phyloP scores from a whole-genome alignment of 164 flowering plant species.

The Tetracentron sinense region DNA sequence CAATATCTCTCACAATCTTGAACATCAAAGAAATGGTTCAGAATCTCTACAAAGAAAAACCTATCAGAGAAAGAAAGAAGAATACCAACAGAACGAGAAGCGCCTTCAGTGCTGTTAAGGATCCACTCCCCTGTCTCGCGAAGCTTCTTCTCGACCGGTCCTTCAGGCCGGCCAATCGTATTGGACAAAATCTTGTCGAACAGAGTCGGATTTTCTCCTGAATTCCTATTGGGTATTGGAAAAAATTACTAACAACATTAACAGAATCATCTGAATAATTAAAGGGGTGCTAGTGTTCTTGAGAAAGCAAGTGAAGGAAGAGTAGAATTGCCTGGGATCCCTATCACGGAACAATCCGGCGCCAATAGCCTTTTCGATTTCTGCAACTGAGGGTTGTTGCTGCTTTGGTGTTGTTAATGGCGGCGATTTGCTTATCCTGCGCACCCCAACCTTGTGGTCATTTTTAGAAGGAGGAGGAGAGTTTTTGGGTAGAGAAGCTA shows the following conservation, averaged over 20 bases:
- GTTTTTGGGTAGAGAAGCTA: constrained; percentile 19
- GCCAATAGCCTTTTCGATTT: constrained; percentile 72
- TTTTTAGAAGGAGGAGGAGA: constrained; percentile 8
- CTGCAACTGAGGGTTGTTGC: constrained; percentile 40
- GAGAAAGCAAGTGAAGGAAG: too few relatives aligned
- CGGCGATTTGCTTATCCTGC: constrained; percentile 2
- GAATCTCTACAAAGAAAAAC: not conserved
- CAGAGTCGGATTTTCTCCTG: constrained; percentile 24
- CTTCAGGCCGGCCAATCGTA: constrained; percentile 34
- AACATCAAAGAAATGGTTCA: not conserved
- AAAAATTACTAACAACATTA: too few relatives aligned
- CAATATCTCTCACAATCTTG: not conserved
- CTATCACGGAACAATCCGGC: constrained; percentile 52
- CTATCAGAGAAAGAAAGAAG: not conserved
- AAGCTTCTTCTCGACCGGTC: constrained; percentile 43
- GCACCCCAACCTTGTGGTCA: not conserved
- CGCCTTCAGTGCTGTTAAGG: constrained; percentile 17
- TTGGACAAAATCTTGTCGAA: constrained; percentile 31
- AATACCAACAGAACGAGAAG: constrained; percentile 39
- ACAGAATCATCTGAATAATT: too few relatives aligned
- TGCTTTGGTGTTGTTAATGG: constrained; percentile 11
- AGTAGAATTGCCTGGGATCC: constrained; percentile 35
- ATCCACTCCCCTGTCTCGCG: constrained; percentile 59
- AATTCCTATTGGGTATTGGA: too few relatives aligned
- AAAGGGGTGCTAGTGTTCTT: too few relatives aligned